phyloP scores from a whole-genome alignment of 371 early-diverging fungal genomes.

The Dichotomocladium elegans region DNA sequence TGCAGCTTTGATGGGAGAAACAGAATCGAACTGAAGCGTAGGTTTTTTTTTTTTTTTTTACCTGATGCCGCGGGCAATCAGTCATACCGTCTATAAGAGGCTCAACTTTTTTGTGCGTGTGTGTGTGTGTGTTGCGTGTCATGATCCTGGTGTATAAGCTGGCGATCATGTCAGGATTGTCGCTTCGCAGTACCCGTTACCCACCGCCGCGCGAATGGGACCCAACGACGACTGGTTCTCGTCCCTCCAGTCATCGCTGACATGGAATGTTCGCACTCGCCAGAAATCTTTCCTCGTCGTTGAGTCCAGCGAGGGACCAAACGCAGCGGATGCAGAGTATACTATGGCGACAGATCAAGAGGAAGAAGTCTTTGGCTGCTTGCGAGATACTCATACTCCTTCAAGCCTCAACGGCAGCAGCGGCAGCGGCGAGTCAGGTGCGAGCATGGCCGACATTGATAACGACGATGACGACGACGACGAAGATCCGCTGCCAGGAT shows the following conservation, averaged over 20 bases:
- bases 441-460: not conserved
- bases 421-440: not conserved
- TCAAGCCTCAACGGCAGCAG: not conserved
- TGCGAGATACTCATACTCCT: too few species aligned
- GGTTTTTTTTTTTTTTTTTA: too few species aligned
- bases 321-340: not conserved
- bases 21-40: constrained; percentile 76
- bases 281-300: constrained; percentile 33
- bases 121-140: too few species aligned
- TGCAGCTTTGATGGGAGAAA: constrained; percentile 88
- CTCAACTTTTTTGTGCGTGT: too few species aligned
- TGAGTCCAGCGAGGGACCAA: not conserved
- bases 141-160: constrained; percentile 32
- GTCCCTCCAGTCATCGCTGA: constrained; percentile 68
- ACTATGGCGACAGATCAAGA: not conserved
- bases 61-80: too few species aligned
- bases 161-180: constrained; percentile 89
- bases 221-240: constrained; percentile 82
- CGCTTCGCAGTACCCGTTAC: constrained; percentile 82
- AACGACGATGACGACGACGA: not conserved
- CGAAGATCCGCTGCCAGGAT: not conserved
- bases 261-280: constrained; percentile 80
- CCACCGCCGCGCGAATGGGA: constrained; percentile 76
- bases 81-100: too few species aligned
- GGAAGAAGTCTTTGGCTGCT: not conserved